phyloP scores from a whole-genome alignment of 371 early-diverging fungal genomes.

The Mortierella sp. region DNA sequence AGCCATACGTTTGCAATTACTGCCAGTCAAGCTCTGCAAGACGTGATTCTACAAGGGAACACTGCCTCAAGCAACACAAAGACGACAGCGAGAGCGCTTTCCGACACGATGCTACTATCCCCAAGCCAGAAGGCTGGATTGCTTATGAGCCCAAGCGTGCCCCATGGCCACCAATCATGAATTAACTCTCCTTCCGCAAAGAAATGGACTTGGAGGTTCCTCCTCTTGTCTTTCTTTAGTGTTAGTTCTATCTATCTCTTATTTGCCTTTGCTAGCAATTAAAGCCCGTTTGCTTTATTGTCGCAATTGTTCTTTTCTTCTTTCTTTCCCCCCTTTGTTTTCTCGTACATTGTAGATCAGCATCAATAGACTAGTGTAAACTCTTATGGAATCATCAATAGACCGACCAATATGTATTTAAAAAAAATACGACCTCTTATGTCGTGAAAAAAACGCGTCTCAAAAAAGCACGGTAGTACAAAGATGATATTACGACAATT shows the following conservation, averaged over 20 bases:
- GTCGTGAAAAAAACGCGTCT: no score
- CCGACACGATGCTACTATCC: slow-evolving; percentile 37
- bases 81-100: slow-evolving; percentile 54
- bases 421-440: neutral
- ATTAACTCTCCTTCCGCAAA: neutral
- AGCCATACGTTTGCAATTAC: slow-evolving; percentile 55
- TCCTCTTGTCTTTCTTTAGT: no score
- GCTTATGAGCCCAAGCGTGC: slow-evolving; percentile 55
- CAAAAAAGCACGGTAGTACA: no score
- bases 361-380: neutral
- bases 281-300: neutral
- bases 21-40: slow-evolving; percentile 50
- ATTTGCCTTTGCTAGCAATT: no score
- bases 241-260: no score
- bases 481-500: no score
- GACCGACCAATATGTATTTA: neutral
- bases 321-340: neutral
- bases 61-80: slow-evolving; percentile 56
- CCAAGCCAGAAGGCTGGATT: slow-evolving; percentile 57
- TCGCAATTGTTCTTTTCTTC: neutral
- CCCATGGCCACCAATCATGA: slow-evolving; percentile 56
- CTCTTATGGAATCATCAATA: neutral
- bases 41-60: slow-evolving; percentile 53
- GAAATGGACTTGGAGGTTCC: no score
- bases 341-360: slow-evolving; percentile 3